phyloP scores from a whole-genome alignment of 306 rosid species.

The Pyrus pyrifolia region DNA sequence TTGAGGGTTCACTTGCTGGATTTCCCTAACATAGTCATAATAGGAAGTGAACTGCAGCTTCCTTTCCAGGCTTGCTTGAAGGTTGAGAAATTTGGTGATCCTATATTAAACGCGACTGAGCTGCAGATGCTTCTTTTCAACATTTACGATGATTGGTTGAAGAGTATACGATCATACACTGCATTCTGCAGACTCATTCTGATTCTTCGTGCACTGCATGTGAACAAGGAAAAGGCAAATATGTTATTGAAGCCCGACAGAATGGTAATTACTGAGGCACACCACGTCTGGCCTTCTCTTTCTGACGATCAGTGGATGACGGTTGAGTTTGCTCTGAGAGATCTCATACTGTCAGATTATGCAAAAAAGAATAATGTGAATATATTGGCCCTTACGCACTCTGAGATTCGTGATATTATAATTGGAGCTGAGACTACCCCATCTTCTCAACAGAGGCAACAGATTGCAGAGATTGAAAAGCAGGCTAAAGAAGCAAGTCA shows the following conservation, averaged over 20 bases:
- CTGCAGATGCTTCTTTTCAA: conserved; percentile 83
- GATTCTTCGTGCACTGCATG: conserved; percentile 91
- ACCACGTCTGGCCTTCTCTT: conserved; percentile 99
- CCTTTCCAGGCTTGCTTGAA: conserved; percentile 98
- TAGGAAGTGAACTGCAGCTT: conserved; percentile 98
- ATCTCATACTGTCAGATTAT: conserved; percentile 92
- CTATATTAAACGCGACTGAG: conserved; percentile 89
- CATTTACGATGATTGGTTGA: too few relatives aligned
- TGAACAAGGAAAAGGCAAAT: conserved; percentile 95
- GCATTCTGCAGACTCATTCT: conserved; percentile 93
- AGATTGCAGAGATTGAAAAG: conserved; percentile 97
- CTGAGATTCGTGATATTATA: conserved; percentile 94
- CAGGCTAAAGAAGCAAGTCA: conserved; percentile 95
- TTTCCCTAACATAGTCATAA: conserved; percentile 91
- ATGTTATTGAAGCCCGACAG: conserved; percentile 97
- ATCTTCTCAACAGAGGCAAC: conserved; percentile 95
- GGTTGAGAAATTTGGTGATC: conserved; percentile 96
- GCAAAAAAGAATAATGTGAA: conserved; percentile 99
- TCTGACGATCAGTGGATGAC: conserved; percentile 97
- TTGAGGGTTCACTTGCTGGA: conserved; percentile 92
- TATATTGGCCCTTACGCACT: conserved; percentile 88
- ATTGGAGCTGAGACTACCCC: conserved; percentile 99
- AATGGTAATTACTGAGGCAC: conserved; percentile 83
- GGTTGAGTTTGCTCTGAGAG: conserved; percentile 99
- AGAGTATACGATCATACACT: conserved; percentile 36